Conservation (phyloP, 2,329 filamentous ascomycete species). For the Diaporthe velutina region DNA sequence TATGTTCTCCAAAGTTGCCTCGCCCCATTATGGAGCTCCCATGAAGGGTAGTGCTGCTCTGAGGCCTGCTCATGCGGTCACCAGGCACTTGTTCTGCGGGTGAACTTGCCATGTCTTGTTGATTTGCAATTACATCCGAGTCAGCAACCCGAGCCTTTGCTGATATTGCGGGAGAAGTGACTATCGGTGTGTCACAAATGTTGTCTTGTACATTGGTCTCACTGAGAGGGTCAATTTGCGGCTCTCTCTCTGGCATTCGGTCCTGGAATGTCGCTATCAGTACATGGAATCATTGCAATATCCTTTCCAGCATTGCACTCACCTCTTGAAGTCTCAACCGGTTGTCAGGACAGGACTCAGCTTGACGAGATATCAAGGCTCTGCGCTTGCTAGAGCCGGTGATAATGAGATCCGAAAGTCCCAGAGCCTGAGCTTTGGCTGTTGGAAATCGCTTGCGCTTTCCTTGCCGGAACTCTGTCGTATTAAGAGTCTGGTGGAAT, state of each 20-base stretch:
- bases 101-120: background rate
- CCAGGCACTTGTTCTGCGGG: background rate
- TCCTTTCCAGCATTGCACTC: background rate
- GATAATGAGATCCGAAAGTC: background rate
- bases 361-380: background rate
- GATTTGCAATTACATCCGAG: background rate
- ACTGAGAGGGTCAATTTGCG: background rate
- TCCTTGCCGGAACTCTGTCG: background rate
- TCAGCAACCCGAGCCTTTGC: background rate
- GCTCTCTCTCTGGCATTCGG: background rate
- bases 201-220: background rate
- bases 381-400: background rate
- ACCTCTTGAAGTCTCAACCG: background rate
- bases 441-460: constrained; percentile 4
- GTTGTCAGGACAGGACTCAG: background rate
- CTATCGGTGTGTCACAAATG: background rate
- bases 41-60: background rate
- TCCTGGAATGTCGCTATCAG: background rate
- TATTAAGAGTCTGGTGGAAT: background rate
- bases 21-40: background rate
- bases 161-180: background rate
- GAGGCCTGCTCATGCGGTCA: no score
- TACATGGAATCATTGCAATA: background rate
- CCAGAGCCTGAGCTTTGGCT: background rate
- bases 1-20: background rate